Percentiles rank a stretch among this genome's conserved stretches.
phyloP scores from a whole-genome alignment of 1,284 basidiomycete species.

The Cutaneotrichosporon sp. region DNA sequence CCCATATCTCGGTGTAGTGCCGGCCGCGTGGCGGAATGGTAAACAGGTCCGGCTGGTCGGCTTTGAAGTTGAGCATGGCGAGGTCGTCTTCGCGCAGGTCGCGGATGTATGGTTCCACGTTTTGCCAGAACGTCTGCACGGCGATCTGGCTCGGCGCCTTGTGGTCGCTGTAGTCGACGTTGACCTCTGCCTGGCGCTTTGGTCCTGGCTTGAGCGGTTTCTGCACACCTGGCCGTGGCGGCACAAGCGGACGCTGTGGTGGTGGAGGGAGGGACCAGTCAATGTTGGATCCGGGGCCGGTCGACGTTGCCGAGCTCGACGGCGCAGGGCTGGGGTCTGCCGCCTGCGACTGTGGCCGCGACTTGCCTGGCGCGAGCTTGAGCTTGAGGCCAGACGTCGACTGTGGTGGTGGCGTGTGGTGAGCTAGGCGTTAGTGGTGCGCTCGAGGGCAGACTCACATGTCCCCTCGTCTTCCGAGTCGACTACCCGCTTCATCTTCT shows the following conservation, averaged over 20 bases:
- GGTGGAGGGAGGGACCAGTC: slow-evolving; percentile 38
- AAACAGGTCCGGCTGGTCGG: slow-evolving; percentile 78
- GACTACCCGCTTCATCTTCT: slow-evolving; percentile 70
- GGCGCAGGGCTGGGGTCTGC: slow-evolving; percentile 49
- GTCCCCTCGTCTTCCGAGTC: slow-evolving; percentile 66
- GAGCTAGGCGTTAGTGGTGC: slow-evolving; percentile 24
- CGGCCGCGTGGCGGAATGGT: slow-evolving; percentile 78
- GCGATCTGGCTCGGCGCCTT: slow-evolving; percentile 59
- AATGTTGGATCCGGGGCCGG: slow-evolving; percentile 38
- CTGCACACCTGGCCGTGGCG: slow-evolving; percentile 61
- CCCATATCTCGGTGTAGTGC: slow-evolving; percentile 86
- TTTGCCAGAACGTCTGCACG: slow-evolving; percentile 67
- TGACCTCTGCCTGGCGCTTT: slow-evolving; percentile 71
- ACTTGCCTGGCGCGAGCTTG: slow-evolving; percentile 29
- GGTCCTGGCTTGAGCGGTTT: slow-evolving; percentile 68
- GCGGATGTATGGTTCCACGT: slow-evolving; percentile 78
- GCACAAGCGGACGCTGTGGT: slow-evolving; percentile 53
- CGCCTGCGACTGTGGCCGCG: slow-evolving; percentile 18
- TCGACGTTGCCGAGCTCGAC: slow-evolving; percentile 19
- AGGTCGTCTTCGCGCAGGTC: slow-evolving; percentile 83
- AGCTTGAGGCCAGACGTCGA: slow-evolving; percentile 40
- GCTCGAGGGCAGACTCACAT: slow-evolving; percentile 48
- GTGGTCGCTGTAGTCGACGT: slow-evolving; percentile 75
- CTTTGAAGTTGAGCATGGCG: slow-evolving; percentile 77
- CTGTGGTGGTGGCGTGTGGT: slow-evolving; percentile 45